Evolutionary conservation across 1,139 yeast species (phyloP), one percentile per base, ranked within the genome.

Genomic region (Kurtzmaniella quercitrusa): DNA sequence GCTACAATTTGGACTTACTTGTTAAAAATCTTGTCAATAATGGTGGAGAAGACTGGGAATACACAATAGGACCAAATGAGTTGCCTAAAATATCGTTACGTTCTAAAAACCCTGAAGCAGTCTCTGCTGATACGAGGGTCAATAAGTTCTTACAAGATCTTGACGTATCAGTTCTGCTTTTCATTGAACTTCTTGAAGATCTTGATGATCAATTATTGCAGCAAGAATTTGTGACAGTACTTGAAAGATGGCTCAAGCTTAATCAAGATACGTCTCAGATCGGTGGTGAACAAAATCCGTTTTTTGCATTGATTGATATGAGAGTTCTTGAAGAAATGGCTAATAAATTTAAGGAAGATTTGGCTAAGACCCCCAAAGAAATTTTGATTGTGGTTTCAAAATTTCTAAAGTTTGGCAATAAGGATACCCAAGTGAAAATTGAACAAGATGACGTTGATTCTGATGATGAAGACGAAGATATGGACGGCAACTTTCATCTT

Each of bases 321-420:
- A 77, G 85, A 47, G 57, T 88, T 15, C 63, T 90, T 41, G 93
- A 89, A 54, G 65, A 67, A 16, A 62, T 88, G 38, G 79, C 82
- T n/a, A 75, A 74, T 14, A 70, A 70, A 25, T 84, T 85, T 52
- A 83, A 79, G 48, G 79, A 81, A 9, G 73, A 73, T 39, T 62
- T 91, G 34, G 75, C 88, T 10, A 76, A 75, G 33, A 78, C 85
- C 2, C 85, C 94, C 0, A 59, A 60, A 5, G 87, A 82, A 43
- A 72, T 85, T 48, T 64, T 87, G 23, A 66, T 65, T 15, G 72
- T 87, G 21, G 76, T 85, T 1, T 63, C 75, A 29, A 77, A 75
- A 31, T 66, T 84, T 39, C 57, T 82, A 36, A 54, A 16, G n/a
- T 37, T 41, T 15, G 38, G 17, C 3, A 9, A 5, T 6, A 34